phyloP scores from a whole-genome alignment of 768 basidiomycete genomes.

The Suillus tomentosus region DNA sequence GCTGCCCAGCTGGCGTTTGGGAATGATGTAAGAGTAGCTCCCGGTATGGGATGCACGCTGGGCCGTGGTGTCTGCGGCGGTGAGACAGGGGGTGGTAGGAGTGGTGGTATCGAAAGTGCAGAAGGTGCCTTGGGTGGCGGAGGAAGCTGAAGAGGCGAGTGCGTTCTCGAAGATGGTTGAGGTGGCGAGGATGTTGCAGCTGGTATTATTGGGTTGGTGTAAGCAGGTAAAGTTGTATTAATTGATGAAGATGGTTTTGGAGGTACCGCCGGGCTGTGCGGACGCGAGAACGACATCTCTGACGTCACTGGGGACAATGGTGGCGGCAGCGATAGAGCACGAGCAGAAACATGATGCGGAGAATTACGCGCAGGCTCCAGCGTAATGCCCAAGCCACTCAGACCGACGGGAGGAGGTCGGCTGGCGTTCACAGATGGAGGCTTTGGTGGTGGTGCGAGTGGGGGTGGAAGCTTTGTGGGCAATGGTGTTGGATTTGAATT shows the following conservation, averaged over 20 bases:
- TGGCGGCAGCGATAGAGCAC: constrained; percentile 19
- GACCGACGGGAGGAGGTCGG: constrained; percentile 14
- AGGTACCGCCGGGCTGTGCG: constrained; percentile 19
- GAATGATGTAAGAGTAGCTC: constrained; percentile 16
- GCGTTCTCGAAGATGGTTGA: constrained; percentile 21
- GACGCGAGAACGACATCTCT: constrained; percentile 22
- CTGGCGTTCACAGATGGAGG: constrained; percentile 25
- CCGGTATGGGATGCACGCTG: constrained; percentile 10
- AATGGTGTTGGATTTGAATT: constrained; percentile 41
- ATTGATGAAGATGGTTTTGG: constrained; percentile 10
- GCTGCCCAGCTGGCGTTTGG: constrained; percentile 1
- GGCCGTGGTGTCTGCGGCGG: constrained; percentile 36
- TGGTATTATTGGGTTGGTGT: constrained; percentile 14
- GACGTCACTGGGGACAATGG: constrained; percentile 34
- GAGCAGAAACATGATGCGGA: constrained; percentile 7
- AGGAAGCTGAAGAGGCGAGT: constrained; percentile 24
- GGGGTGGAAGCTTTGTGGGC: constrained; percentile 49
- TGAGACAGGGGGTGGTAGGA: constrained; percentile 32
- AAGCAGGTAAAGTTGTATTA: constrained; percentile 7
- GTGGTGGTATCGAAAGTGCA: constrained; percentile 29
- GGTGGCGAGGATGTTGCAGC: constrained; percentile 22
- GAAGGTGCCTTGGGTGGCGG: constrained; percentile 26
- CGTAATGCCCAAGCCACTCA: constrained; percentile 10
- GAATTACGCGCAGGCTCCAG: constrained; percentile 4
- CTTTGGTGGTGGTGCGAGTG: constrained; percentile 38